Evolutionary conservation across 805 yeast genomes (phyloP).

Genomic region (Maudiozyma barnettii): DNA sequence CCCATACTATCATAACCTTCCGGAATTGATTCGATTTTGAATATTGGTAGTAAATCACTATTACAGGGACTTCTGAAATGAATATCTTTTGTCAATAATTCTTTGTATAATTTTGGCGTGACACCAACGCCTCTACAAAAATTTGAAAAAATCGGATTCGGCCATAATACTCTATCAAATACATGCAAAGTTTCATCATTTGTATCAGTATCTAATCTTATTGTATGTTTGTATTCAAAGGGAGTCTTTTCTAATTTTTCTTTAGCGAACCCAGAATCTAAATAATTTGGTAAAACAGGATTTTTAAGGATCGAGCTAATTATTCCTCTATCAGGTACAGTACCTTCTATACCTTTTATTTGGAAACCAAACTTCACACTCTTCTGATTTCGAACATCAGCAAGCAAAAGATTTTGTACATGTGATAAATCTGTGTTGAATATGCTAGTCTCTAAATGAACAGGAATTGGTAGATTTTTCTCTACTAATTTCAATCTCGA

Average conservation of each 20-base stretch:
- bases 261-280: not conserved
- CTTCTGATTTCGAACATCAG: not conserved
- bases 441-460: not conserved
- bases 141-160: slow-evolving; percentile 11
- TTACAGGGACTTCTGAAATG: slow-evolving; percentile 14
- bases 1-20: slow-evolving; percentile 16
- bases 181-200: not conserved
- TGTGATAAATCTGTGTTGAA: not conserved
- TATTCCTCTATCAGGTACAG: not conserved
- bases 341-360: not conserved
- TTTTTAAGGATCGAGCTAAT: not conserved
- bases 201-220: not conserved
- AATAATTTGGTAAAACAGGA: not conserved
- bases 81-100: not conserved
- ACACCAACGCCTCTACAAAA: slow-evolving; percentile 22
- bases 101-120: slow-evolving; percentile 4
- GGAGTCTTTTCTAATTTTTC: not conserved
- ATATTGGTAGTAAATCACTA: slow-evolving; percentile 8
- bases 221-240: slow-evolving; percentile 4
- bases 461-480: not conserved
- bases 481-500: not conserved
- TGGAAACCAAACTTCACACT: not conserved
- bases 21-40: slow-evolving; percentile 7
- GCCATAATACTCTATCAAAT: slow-evolving; percentile 12
- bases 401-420: not conserved